Conservation (phyloP, 2,329 filamentous ascomycete genomes). For the Penicillium concentricum region DNA sequence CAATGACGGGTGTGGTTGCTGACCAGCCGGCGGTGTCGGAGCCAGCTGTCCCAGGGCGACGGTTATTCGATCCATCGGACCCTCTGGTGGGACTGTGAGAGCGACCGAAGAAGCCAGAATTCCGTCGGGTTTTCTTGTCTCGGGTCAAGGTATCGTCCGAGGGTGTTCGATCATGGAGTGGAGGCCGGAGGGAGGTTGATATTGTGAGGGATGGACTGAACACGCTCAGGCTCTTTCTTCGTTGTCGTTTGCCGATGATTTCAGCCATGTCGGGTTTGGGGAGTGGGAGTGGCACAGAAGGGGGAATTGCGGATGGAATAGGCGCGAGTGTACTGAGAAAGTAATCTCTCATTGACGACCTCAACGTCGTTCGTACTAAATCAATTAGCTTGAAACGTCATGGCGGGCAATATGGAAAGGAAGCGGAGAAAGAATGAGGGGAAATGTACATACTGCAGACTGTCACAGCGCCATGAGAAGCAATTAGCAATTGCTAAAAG, state of each 20-base stretch:
- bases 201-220: constrained; percentile 31
- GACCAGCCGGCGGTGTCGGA: constrained; percentile 27
- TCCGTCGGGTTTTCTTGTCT: constrained; percentile 38
- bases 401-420: neutral
- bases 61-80: constrained; percentile 26
- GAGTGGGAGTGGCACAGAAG: constrained; percentile 3
- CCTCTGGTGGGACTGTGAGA: constrained; percentile 28
- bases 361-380: constrained; percentile 30
- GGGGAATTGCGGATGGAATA: constrained; percentile 3
- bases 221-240: constrained; percentile 37
- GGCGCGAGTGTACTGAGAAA: constrained; percentile 15
- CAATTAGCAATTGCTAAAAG: constrained; percentile 23
- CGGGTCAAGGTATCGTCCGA: constrained; percentile 37
- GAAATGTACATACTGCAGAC: constrained; percentile 28
- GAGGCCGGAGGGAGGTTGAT: constrained; percentile 20
- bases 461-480: constrained; percentile 36
- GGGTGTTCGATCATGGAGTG: constrained; percentile 36
- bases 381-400: constrained; percentile 4
- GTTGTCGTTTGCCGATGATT: constrained; percentile 32
- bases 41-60: constrained; percentile 30
- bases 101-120: constrained; percentile 41
- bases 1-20: constrained; percentile 22
- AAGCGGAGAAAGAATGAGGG: constrained; percentile 23
- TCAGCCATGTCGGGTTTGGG: constrained; percentile 32
- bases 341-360: constrained; percentile 32